phyloP scores from a whole-genome alignment of 768 basidiomycete genomes.

The Rhizopogon vulgaris region DNA sequence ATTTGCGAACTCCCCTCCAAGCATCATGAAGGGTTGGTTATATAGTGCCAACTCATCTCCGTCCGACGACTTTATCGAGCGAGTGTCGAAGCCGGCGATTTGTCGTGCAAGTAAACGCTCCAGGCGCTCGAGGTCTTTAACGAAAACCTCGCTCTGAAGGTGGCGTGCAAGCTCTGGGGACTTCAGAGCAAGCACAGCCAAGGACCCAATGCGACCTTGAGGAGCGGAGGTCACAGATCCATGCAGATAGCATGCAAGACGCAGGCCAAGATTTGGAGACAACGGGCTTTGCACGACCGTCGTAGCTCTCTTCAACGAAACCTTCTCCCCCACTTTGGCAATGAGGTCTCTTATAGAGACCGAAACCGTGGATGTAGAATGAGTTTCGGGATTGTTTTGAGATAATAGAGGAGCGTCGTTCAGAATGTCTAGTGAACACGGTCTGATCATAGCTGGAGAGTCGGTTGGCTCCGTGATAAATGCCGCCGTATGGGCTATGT shows the following conservation, averaged over 20 bases:
- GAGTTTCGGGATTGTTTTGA: conserved; percentile 20
- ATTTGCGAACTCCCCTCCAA: conserved; percentile 46
- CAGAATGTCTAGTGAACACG: conserved; percentile 46
- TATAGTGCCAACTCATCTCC: conserved; percentile 54
- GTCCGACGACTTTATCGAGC: conserved; percentile 33
- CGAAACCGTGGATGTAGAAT: conserved; percentile 44
- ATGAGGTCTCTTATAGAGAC: conserved; percentile 64
- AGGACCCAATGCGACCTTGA: conserved; percentile 55
- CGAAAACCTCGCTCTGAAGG: conserved; percentile 43
- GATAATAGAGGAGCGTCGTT: conserved; percentile 66
- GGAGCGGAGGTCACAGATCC: conserved; percentile 40
- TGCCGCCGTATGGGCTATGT: conserved; percentile 81
- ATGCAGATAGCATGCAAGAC: conserved; percentile 57
- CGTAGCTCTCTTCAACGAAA: conserved; percentile 58
- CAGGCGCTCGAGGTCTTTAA: conserved; percentile 52
- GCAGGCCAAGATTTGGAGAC: conserved; percentile 32
- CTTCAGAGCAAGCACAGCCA: conserved; percentile 51
- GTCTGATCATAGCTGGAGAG: conserved; percentile 34
- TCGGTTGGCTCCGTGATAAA: conserved; percentile 50
- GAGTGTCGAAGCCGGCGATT: conserved; percentile 76
- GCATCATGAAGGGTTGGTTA: conserved; percentile 69
- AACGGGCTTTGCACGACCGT: conserved; percentile 33
- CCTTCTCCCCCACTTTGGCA: conserved; percentile 76
- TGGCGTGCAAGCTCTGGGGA: conserved; percentile 39
- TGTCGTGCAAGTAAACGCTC: conserved; percentile 79